Percentiles rank a stretch among this genome's conserved stretches.
Evolutionary conservation across 2,329 filamentous ascomycete species (phyloP).

Genomic region (Curvularia verruculosa): DNA sequence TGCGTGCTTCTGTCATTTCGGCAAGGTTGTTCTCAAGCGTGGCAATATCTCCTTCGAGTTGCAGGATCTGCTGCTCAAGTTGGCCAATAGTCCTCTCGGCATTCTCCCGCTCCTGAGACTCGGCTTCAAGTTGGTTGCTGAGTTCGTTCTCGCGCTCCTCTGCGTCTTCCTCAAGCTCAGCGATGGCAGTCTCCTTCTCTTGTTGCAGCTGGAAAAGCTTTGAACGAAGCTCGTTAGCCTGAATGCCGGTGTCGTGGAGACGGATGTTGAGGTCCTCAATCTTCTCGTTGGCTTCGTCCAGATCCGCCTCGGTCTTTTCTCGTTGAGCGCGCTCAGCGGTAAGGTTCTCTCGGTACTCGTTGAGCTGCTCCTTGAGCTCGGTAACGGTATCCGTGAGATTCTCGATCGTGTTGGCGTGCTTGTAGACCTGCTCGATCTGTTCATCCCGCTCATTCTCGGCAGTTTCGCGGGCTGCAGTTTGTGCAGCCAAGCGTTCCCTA

Average conservation of each 20-base stretch:
- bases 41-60: constrained; percentile 44
- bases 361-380: constrained; percentile 49
- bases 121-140: constrained; percentile 47
- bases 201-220: constrained; percentile 56
- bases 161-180: constrained; percentile 45
- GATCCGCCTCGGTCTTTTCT: constrained; percentile 51
- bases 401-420: constrained; percentile 45
- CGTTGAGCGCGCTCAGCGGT: constrained; percentile 53
- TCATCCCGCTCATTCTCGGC: constrained; percentile 49
- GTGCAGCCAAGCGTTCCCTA: constrained; percentile 43
- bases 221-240: constrained; percentile 56
- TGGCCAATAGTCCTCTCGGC: constrained; percentile 47
- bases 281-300: constrained; percentile 51
- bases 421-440: constrained; percentile 42
- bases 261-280: constrained; percentile 51
- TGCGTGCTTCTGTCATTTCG: constrained; percentile 38
- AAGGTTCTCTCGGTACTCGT: constrained; percentile 45
- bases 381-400: constrained; percentile 42
- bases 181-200: constrained; percentile 48
- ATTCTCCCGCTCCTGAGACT: constrained; percentile 47
- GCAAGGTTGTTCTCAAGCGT: constrained; percentile 29
- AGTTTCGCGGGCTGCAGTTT: constrained; percentile 39
- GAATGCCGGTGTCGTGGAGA: constrained; percentile 50
- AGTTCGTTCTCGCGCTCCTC: constrained; percentile 50
- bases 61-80: constrained; percentile 41